Base-by-base conservation (phyloP, 2,329 filamentous ascomycete species). In the Pseudocercospora macadamiae region DNA sequence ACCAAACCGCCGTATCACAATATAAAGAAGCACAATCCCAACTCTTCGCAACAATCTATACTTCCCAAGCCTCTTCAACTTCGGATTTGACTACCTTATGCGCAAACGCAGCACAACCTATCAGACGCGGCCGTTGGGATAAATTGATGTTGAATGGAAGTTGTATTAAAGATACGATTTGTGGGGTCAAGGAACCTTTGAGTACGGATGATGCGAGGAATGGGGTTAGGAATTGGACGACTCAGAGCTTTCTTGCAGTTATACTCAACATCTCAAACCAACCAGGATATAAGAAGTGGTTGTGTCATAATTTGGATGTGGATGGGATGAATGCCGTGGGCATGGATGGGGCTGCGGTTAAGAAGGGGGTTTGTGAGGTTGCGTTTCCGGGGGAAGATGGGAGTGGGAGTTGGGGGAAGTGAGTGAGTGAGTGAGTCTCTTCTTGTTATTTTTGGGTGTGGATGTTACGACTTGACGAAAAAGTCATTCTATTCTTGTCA, bases 31-130 rank as follows among this genome's bases (percentile, higher is more conserved):
- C 62, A 3, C 52, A 54, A 23, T 62, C 55, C 16, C 62, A 57
- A 12, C 53, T 70, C 14, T 70, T 65, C 53, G 67, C 60, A 5
- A 60, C 59, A 25, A 42, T 65, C 4, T 63, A 63, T 52, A 62
- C 61, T 21, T 61, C 65, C 2, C 57, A 53, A 7, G 64, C 64
- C 12, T 55, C 23, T 4, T 55, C 58, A 3, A 14, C 60, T 4
- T 37, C 53, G 5, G 19, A 66, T 21, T 54, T 64, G 14, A 57
- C 60, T 36, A 45, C 42, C 0, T 51, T 54, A 32, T 70, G 68
- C 57, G 54, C 51, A 8, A 51, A 58, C 23, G 53, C 57, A 4
- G 25, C 47, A 3, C 47, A 49, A 9, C 23, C 54, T 21, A 21
- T 57, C 7, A 39, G 45, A 45, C 23, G 56, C 23, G 39, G 54